Base-by-base conservation (phyloP, 1,284 basidiomycete genomes). In the Psilocybe mexicana region DNA sequence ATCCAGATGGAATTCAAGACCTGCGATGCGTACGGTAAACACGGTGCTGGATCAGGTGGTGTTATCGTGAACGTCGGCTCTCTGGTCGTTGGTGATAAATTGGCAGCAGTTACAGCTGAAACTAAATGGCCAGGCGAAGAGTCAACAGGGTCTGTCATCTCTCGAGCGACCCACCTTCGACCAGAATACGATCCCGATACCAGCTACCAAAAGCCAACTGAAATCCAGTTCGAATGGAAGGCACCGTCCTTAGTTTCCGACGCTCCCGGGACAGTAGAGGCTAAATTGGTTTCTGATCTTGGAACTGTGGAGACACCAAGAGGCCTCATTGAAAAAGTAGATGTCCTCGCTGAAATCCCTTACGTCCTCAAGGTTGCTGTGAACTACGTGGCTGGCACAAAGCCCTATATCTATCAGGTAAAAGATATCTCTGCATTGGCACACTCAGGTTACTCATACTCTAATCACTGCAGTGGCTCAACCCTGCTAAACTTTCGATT, bases 1-100 rank as follows among this genome's bases (percentile, higher is more conserved):
- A 80, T 97, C 56, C 90, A 94, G 79, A 98, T 98, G 96, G 96
- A 99, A 74, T 95, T 98, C 68, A 94, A 88, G 63, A 98, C 96
- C 0, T 86, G 83, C 52, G 83, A 88, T 58, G 76, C 82, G 24
- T 85, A 94, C 68, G 94, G 94, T 5, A 83, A 82, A 61, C 81
- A 84, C 55, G 92, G 92, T 24, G 64, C 83, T 6, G 89, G 88
- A 25, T 91, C 90, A 10, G 94, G 94, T 2, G 86, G 86, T 52
- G 91, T 91, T 43, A 81, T 79, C 50, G 89, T 95, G 61, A 98
- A 91, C 72, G 76, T 99, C 28, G 96, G 97, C 5, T 87, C 86
- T 43, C 72, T 96, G 58, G 92, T 94, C 14, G 78, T 93, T 25
- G 89, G 83, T 6, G 89, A 88, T 46, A 90, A 92, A 75, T 76